These are phyloP conservation scores for Ogataea siamensis DNA, from an alignment of 805 yeast genomes.

Conservation along the genomic window DNA sequence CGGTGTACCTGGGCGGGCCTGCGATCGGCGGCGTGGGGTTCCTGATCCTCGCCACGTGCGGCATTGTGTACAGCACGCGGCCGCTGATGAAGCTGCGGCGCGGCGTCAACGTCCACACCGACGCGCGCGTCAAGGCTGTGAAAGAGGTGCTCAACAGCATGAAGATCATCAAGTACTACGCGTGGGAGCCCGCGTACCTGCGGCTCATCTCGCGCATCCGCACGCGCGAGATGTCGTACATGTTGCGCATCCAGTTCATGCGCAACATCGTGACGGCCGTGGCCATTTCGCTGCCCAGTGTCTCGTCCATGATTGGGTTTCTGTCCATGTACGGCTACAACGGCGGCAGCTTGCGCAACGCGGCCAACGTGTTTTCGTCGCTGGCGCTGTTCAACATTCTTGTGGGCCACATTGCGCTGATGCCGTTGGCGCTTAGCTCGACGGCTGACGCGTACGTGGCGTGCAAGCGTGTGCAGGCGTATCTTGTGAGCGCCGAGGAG, in stretches of 20 bases:
- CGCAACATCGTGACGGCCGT: conserved; percentile 64
- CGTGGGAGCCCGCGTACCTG: conserved; percentile 86
- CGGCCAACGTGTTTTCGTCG: conserved; percentile 70
- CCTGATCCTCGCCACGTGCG: conserved; percentile 48
- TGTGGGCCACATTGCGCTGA: conserved; percentile 59
- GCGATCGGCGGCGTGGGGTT: conserved; percentile 69
- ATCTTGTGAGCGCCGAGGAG: conserved; percentile 42
- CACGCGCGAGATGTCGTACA: conserved; percentile 54
- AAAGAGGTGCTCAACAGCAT: conserved; percentile 77
- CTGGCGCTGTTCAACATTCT: conserved; percentile 64
- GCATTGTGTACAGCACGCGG: conserved; percentile 47
- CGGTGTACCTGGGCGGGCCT: conserved; percentile 67
- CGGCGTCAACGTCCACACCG: conserved; percentile 64
- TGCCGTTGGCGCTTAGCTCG: conserved; percentile 69
- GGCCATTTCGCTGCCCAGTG: conserved; percentile 63
- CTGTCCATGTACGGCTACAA: conserved; percentile 39
- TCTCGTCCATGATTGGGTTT: conserved; percentile 66
- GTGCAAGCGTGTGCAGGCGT: conserved; percentile 52
- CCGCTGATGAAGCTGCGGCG: conserved; percentile 54
- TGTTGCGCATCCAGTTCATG: conserved; percentile 61
- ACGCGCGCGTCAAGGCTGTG: conserved; percentile 68
- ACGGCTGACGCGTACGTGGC: conserved; percentile 67
- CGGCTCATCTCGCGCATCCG: conserved; percentile 55
- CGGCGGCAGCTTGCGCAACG: conserved; percentile 37
- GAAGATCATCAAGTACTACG: conserved; percentile 81